Base-by-base conservation (phyloP, 75 land plant species). In the Pinus taeda region DNA sequence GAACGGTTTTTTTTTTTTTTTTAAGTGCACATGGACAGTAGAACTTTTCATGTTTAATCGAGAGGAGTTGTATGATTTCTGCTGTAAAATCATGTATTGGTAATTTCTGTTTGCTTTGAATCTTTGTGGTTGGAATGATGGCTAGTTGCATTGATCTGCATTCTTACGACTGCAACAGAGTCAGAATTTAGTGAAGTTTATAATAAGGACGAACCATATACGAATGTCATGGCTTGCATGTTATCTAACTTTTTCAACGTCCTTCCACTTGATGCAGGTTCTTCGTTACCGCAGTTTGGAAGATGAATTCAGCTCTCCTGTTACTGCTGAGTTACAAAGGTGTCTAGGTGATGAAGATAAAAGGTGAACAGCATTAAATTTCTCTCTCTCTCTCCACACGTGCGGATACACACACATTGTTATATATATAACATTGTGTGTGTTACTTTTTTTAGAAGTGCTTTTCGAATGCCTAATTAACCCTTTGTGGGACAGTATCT, bases 331-430 rank as follows among this genome's bases (percentile, higher is more conserved):
- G 69, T 75, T 96, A 24, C 93, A 89, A 61, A 90, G 88, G 77
- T 87, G 87, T 69, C 74, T 96, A 24, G 85, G 81, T 29, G 87
- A 89, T 77, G 97, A 96, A 76, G 95, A 92, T 42, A 87, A 89
- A 90, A 89, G 96, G 98, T 95, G 69, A 57, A 21, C 7, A 33
- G 24, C 74, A 72, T 33, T 69, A 39, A 13, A 21, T 6, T 45
- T n/a, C 4, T 72, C 24, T 12, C 55, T 49, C 55, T 11, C 55
- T 49, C 55, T 45, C 12, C 55, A 49, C 55, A 49, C 2, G 9
- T 11, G 9, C 12, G 11, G 55, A 39, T 6, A 39, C 42, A 39
- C 42, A 39, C 42, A 39, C 42, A 39, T 6, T 4, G 5, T 4
- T 39, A 39, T 39, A 39, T 39, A 5, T 39, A 39, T 39, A 5